phyloP scores from a whole-genome alignment of 1,284 basidiomycete genomes.

The Fomitopsis pinicola region DNA sequence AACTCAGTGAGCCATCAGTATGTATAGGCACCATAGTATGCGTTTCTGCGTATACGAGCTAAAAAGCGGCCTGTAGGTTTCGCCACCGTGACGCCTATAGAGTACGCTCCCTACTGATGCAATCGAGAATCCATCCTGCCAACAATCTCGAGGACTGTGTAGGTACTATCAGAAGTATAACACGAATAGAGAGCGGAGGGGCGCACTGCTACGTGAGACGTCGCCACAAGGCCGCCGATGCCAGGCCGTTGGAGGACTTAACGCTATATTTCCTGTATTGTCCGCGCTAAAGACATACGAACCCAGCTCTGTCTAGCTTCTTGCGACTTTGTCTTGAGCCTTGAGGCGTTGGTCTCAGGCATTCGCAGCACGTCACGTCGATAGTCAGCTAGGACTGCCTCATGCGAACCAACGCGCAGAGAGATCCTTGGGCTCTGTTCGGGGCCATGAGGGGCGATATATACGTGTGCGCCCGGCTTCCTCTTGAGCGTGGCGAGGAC shows the following conservation, averaged over 20 bases:
- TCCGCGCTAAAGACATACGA: slow-evolving; percentile 41
- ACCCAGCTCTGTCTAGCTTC: slow-evolving; percentile 36
- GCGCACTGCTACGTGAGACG: too few relatives aligned
- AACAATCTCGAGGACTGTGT: too few relatives aligned
- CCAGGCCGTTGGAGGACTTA: too few relatives aligned
- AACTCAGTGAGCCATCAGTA: too few relatives aligned
- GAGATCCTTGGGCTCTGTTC: background rate
- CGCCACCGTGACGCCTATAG: too few relatives aligned
- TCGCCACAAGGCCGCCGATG: background rate
- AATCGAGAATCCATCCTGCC: too few relatives aligned
- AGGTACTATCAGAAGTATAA: too few relatives aligned
- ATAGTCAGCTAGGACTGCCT: slow-evolving; percentile 13
- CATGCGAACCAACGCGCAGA: background rate
- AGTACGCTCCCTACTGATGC: too few relatives aligned
- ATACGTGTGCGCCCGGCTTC: background rate
- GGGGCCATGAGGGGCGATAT: background rate
- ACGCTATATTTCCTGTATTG: slow-evolving; percentile 35
- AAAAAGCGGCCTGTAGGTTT: too few relatives aligned
- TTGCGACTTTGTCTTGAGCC: background rate
- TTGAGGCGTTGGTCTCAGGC: background rate
- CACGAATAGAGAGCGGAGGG: too few relatives aligned
- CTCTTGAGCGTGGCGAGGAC: background rate
- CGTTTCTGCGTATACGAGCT: too few relatives aligned
- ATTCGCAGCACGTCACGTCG: slow-evolving; percentile 4
- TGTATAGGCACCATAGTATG: too few relatives aligned